These are phyloP conservation scores for Phaeosphaeriaceae sp. DNA, from an alignment of 2,329 filamentous ascomycete species.

Conservation along the genomic window DNA sequence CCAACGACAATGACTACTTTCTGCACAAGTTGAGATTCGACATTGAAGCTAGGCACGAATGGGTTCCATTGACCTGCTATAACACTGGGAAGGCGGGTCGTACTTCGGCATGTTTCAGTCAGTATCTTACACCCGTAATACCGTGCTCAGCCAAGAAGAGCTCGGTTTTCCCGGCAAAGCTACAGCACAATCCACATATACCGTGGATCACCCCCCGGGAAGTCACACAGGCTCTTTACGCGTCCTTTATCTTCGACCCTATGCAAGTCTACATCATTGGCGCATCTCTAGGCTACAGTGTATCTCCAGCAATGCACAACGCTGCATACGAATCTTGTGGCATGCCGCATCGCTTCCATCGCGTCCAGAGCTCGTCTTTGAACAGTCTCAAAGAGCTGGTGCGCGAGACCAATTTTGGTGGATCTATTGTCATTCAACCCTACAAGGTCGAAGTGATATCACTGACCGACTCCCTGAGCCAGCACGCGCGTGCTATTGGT, in stretches of 20 bases:
- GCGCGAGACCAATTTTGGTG: conserved; percentile 72
- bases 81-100: conserved; percentile 70
- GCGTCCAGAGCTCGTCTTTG: conserved; percentile 68
- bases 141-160: conserved; percentile 53
- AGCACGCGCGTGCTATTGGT: conserved; percentile 76
- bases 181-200: conserved; percentile 47
- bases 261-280: conserved; percentile 78
- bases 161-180: conserved; percentile 47
- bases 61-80: conserved; percentile 67
- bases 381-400: conserved; percentile 70
- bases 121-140: conserved; percentile 67
- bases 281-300: conserved; percentile 73
- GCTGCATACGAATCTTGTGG: conserved; percentile 71
- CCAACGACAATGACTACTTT: conserved; percentile 68
- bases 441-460: conserved; percentile 76
- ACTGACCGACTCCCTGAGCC: conserved; percentile 70
- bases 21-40: conserved; percentile 63
- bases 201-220: conserved; percentile 66
- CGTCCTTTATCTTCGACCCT: conserved; percentile 70
- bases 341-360: conserved; percentile 72
- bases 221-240: conserved; percentile 70
- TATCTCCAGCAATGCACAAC: conserved; percentile 81
- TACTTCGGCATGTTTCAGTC: conserved; percentile 71
- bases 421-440: conserved; percentile 73
- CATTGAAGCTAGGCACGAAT: conserved; percentile 53